These are phyloP conservation scores for Pichia paraexigua DNA, from an alignment of 805 yeast species.

Conservation along the genomic window DNA sequence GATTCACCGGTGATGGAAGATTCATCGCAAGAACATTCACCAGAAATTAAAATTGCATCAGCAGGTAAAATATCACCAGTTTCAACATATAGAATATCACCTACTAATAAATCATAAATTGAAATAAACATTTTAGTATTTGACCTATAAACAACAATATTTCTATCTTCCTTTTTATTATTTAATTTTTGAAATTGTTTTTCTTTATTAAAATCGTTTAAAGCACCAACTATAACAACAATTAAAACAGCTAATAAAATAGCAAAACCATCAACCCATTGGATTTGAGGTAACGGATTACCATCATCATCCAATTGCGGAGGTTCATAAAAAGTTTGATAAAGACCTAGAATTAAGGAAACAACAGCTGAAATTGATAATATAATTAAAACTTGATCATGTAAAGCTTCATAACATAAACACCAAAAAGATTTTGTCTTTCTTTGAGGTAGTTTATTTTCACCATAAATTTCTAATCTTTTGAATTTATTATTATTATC, in stretches of 20 bases:
- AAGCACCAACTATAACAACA: slow-evolving; percentile 89
- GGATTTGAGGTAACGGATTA: slow-evolving; percentile 68
- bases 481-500: slow-evolving; percentile 24
- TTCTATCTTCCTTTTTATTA: slow-evolving; percentile 79
- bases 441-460: slow-evolving; percentile 63
- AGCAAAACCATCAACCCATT: slow-evolving; percentile 99
- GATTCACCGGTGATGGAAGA: slow-evolving; percentile 92
- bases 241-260: slow-evolving; percentile 85
- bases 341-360: slow-evolving; percentile 83
- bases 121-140: slow-evolving; percentile 63
- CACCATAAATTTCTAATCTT: slow-evolving; percentile 52
- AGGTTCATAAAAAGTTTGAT: slow-evolving; percentile 84
- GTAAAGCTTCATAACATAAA: slow-evolving; percentile 75
- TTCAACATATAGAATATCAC: slow-evolving; percentile 74
- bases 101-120: slow-evolving; percentile 72
- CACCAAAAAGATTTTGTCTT: slow-evolving; percentile 58
- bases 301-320: slow-evolving; percentile 75
- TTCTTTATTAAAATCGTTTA: slow-evolving; percentile 96
- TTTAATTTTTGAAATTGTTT: slow-evolving; percentile 83
- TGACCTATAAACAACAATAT: slow-evolving; percentile 65
- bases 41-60: slow-evolving; percentile 68
- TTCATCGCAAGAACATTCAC: slow-evolving; percentile 85
- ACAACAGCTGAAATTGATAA: slow-evolving; percentile 80
- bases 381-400: slow-evolving; percentile 84
- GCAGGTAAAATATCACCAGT: slow-evolving; percentile 95